Evolutionary conservation across 495 filamentous ascomycete species (phyloP).

Genomic region (Thermothielavioides terrestris): DNA sequence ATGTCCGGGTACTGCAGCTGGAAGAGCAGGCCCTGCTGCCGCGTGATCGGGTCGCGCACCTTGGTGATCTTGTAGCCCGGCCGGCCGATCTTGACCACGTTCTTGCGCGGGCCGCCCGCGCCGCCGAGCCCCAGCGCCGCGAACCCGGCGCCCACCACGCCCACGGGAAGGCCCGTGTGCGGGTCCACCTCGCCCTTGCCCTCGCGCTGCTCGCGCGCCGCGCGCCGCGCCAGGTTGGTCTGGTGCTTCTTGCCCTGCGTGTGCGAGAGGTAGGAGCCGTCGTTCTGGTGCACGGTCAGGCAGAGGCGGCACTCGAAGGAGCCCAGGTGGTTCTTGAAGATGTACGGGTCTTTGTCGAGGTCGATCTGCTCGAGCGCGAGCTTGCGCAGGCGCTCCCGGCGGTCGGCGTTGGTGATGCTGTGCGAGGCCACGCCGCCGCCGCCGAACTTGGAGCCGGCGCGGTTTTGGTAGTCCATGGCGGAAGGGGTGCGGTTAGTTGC

Average conservation of each 20-base stretch:
- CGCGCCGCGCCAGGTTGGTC: constrained; percentile 94
- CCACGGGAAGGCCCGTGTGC: constrained; percentile 64
- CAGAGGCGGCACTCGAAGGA: constrained; percentile 98
- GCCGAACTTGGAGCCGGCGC: constrained; percentile 95
- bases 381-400: constrained; percentile 92
- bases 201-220: constrained; percentile 87
- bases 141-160: constrained; percentile 65
- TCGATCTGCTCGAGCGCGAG: constrained; percentile 98
- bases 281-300: constrained; percentile 98
- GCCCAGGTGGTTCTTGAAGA: constrained; percentile 99
- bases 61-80: constrained; percentile 99
- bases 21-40: constrained; percentile 84
- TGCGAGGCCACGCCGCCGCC: constrained; percentile 93
- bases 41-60: constrained; percentile 78
- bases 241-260: constrained; percentile 99
- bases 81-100: constrained; percentile 93
- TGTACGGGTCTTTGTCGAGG: constrained; percentile 98
- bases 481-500: background rate
- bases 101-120: constrained; percentile 55
- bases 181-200: constrained; percentile 62
- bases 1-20: constrained; percentile 96
- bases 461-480: constrained; percentile 65
- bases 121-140: constrained; percentile 30
- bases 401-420: constrained; percentile 89
- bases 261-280: constrained; percentile 97